Evolutionary conservation across 108 stramenopile species (phyloP).

Genomic region (Skeletonema tropicum): DNA sequence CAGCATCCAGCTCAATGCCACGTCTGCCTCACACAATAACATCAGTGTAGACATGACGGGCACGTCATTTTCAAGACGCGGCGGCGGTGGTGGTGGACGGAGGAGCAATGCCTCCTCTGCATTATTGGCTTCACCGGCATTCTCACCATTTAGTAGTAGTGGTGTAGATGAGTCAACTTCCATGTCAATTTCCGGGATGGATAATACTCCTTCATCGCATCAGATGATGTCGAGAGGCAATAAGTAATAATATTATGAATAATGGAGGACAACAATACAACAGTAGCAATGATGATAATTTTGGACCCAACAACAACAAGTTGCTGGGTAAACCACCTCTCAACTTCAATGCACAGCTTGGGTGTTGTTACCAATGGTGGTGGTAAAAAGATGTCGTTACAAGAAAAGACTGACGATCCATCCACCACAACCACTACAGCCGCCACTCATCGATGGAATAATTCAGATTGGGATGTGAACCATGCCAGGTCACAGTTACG

Average conservation of each 20-base stretch:
- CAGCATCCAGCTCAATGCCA: constrained; percentile 20
- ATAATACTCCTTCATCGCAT: constrained; percentile 8
- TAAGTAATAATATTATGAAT: neutral
- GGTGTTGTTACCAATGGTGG: neutral
- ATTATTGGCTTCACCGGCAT: constrained; percentile 3
- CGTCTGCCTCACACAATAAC: neutral
- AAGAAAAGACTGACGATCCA: neutral
- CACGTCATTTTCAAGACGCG: constrained; percentile 2
- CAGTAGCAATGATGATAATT: neutral
- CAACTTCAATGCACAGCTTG: neutral
- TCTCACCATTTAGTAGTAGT: constrained; percentile 1
- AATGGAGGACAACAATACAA: neutral
- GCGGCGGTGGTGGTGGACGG: constrained; percentile 6
- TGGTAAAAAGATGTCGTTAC: neutral
- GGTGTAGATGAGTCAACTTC: constrained; percentile 10
- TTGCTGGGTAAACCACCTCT: neutral
- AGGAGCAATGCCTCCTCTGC: neutral
- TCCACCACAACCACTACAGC: neutral
- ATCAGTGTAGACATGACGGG: constrained; percentile 1
- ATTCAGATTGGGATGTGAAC: constrained; percentile 29
- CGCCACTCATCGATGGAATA: neutral
- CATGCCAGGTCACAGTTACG: constrained; percentile 28
- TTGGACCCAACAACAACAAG: neutral
- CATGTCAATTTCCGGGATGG: constrained; percentile 23
- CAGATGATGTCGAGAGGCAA: neutral